Conservation (phyloP, 805 yeast species). For the Metschnikowia proteae region DNA sequence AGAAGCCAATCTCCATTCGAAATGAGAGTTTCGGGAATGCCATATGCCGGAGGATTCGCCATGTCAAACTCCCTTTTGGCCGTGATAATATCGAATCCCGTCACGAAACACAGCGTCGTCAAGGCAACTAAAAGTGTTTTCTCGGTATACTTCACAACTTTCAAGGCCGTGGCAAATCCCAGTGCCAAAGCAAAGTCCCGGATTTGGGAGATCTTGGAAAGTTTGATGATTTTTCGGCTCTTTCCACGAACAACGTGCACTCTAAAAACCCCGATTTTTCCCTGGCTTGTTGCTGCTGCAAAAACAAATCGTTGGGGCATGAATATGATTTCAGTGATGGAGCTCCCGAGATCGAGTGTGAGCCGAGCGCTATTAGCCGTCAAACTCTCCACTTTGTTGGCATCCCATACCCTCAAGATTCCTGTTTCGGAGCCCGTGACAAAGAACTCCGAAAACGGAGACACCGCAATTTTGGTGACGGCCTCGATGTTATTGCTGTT, state of each 20-base stretch:
- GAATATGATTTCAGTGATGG: constrained; percentile 49
- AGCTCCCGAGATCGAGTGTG: constrained; percentile 44
- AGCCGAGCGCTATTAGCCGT: constrained; percentile 36
- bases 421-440: constrained; percentile 80
- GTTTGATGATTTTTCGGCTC: constrained; percentile 29
- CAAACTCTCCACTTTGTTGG: constrained; percentile 60
- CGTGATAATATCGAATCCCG: constrained; percentile 54
- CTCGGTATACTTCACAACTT: constrained; percentile 37
- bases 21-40: constrained; percentile 59
- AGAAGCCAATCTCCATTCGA: constrained; percentile 57
- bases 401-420: constrained; percentile 72
- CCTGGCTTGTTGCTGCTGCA: constrained; percentile 51
- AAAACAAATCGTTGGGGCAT: constrained; percentile 55
- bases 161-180: constrained; percentile 44
- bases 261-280: constrained; percentile 38
- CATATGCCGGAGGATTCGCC: constrained; percentile 59
- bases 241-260: constrained; percentile 34
- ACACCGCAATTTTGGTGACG: constrained; percentile 53
- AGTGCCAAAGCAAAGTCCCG: constrained; percentile 17
- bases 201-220: constrained; percentile 20
- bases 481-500: constrained; percentile 52
- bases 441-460: constrained; percentile 63
- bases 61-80: constrained; percentile 44
- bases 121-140: constrained; percentile 45
- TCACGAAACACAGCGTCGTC: constrained; percentile 51